phyloP scores from a whole-genome alignment of 2,329 filamentous ascomycete species.

The Stromatinia cepivora region DNA sequence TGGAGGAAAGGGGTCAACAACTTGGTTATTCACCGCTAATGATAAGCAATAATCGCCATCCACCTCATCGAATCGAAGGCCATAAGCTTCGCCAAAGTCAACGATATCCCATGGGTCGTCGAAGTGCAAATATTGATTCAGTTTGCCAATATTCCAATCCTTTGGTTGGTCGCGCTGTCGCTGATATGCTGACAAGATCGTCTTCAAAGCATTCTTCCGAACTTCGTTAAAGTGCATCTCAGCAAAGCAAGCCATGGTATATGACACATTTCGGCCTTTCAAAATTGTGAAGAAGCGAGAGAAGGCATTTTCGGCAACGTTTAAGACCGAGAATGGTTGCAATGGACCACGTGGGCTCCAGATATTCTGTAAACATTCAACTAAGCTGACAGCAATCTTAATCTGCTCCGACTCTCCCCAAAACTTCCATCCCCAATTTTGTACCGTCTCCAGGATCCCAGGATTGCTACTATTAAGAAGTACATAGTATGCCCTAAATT shows the following conservation, averaged over 20 bases:
- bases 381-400: conserved; percentile 60
- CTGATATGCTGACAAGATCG: conserved; percentile 55
- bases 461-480: conserved; percentile 61
- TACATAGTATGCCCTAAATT: conserved; percentile 66
- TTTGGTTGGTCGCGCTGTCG: conserved; percentile 58
- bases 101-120: conserved; percentile 67
- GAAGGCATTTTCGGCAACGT: conserved; percentile 51
- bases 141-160: conserved; percentile 57
- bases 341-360: conserved; percentile 59
- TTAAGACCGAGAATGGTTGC: conserved; percentile 44
- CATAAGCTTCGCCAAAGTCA: conserved; percentile 61
- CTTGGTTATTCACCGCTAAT: conserved; percentile 33
- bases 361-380: conserved; percentile 60
- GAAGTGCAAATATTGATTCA: conserved; percentile 63
- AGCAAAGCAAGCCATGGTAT: conserved; percentile 69
- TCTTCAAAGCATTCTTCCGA: conserved; percentile 58
- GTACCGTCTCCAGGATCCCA: conserved; percentile 54
- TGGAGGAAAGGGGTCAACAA: conserved; percentile 48
- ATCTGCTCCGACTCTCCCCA: conserved; percentile 60
- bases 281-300: conserved; percentile 62
- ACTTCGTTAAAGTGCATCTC: conserved; percentile 66
- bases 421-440: conserved; percentile 56
- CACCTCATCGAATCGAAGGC: conserved; percentile 52
- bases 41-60: conserved; percentile 41
- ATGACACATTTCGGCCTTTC: conserved; percentile 57